phyloP scores from a whole-genome alignment of 148 eudicot species.

The Euryodendron excelsum region DNA sequence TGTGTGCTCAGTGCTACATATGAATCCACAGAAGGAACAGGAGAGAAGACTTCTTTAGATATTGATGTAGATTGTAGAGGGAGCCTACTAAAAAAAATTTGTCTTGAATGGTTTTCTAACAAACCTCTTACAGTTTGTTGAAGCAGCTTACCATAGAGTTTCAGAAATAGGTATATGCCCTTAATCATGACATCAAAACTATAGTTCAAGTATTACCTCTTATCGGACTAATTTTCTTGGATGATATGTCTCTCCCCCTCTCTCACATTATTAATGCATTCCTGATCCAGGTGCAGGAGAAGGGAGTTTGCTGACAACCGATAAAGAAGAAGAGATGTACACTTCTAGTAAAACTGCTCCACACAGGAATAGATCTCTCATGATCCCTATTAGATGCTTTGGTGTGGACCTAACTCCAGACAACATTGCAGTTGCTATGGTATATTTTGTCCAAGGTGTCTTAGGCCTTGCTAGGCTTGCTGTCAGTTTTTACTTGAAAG shows the following conservation, averaged over 20 bases:
- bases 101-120: background rate
- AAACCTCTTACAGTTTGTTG: background rate
- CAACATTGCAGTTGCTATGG: conserved; percentile 95
- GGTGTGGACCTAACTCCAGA: conserved; percentile 96
- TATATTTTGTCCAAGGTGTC: conserved; percentile 98
- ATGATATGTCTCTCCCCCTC: background rate
- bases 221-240: background rate
- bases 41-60: background rate
- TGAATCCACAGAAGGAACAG: background rate
- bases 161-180: background rate
- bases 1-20: background rate
- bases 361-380: conserved; percentile 40
- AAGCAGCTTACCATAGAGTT: conserved; percentile 1
- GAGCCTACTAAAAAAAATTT: background rate
- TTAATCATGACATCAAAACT: background rate
- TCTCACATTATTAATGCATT: background rate
- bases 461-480: conserved; percentile 94
- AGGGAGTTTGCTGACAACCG: conserved; percentile 40
- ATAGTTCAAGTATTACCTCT: background rate
- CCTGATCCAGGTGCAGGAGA: conserved; percentile 43
- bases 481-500: conserved; percentile 94
- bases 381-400: conserved; percentile 46
- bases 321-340: conserved; percentile 39
- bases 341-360: conserved; percentile 39
- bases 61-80: background rate